Base-by-base conservation (phyloP, 2,329 filamentous ascomycete species). In the Ophiosphaerella herpotricha region DNA sequence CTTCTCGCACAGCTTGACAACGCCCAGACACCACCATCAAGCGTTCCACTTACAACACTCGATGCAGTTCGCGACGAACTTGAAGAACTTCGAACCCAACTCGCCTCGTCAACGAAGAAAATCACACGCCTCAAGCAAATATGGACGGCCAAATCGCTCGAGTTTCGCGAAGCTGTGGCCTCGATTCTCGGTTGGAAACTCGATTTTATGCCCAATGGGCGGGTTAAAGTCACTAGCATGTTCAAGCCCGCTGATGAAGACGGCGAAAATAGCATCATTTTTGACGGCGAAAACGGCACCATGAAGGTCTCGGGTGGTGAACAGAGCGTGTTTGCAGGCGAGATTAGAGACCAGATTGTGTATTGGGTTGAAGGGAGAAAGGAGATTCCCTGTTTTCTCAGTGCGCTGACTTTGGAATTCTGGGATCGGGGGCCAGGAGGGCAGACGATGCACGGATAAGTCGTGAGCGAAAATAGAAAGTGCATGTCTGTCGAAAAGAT, bases 301-400 rank as follows among this genome's bases (percentile, higher is more conserved):
- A 99, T 99, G 94, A 99, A 99, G 80, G 89, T 99, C 49, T 90
- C 88, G 31, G 94, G 94, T 1, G 94, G 94, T 0, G 90, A 91
- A 1, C 84, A 89, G 67, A 95, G 90, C 68, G 81, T 85, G 11
- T 99, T 99, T 74, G 94, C 92, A 1, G 77, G 84, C 47, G 87
- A 91, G 73, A 96, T 99, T 56, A 83, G 83, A 58, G 88, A 90
- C 66, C 84, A 92, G 71, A 93, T 97, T 66, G 88, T 91, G 58
- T 97, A 96, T 73, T 99, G 94, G 93, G 93, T 97, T 1, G 85
- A 95, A 66, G 91, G 94, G 64, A 86, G 91, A 77, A 92, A 91
- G 39, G 93, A 93, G 71, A 95, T 97, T 56, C 93, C 93, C 4
- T 93, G 92, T 48, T 96, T 97, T 71, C 74, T 97, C 58, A 91